These are phyloP conservation scores for Athelia sp. DNA, from an alignment of 1,284 basidiomycete genomes.

Conservation along the genomic window DNA sequence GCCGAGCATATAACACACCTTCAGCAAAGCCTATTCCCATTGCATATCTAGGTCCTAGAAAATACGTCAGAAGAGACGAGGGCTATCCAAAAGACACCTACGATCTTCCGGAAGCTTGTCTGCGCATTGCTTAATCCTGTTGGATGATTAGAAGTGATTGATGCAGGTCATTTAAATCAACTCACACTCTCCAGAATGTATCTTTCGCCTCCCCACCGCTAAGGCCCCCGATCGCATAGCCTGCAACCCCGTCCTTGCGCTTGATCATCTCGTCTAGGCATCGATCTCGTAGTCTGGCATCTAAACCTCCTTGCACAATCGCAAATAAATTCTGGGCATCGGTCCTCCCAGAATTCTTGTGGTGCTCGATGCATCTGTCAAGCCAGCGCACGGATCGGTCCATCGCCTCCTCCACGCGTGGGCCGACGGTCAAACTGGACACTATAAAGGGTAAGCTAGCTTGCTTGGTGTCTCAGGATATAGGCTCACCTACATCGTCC, in stretches of 20 bases:
- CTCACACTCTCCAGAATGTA: constrained; percentile 80
- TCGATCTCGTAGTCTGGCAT: constrained; percentile 58
- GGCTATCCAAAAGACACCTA: constrained; percentile 31
- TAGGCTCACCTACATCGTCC: constrained; percentile 75
- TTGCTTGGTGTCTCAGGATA: background rate
- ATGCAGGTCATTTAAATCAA: too few relatives aligned
- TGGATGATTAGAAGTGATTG: too few relatives aligned
- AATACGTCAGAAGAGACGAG: constrained; percentile 1
- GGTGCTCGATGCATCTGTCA: constrained; percentile 75
- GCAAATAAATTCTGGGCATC: constrained; percentile 78
- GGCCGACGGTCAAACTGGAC: constrained; percentile 66
- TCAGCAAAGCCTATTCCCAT: constrained; percentile 90
- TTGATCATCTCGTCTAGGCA: constrained; percentile 79
- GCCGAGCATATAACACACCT: constrained; percentile 44
- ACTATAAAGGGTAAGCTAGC: constrained; percentile 36
- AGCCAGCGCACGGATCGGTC: constrained; percentile 79
- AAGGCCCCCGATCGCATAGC: constrained; percentile 80
- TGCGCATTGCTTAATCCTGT: constrained; percentile 76
- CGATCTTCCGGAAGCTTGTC: constrained; percentile 69
- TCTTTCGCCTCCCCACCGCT: constrained; percentile 88
- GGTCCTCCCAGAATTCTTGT: constrained; percentile 59
- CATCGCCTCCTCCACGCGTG: constrained; percentile 81
- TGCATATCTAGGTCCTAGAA: constrained; percentile 72
- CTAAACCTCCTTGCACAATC: constrained; percentile 82
- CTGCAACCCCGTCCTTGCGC: constrained; percentile 65